These are phyloP conservation scores for Claviceps spartinae DNA, from an alignment of 2,329 filamentous ascomycete species.

Conservation along the genomic window DNA sequence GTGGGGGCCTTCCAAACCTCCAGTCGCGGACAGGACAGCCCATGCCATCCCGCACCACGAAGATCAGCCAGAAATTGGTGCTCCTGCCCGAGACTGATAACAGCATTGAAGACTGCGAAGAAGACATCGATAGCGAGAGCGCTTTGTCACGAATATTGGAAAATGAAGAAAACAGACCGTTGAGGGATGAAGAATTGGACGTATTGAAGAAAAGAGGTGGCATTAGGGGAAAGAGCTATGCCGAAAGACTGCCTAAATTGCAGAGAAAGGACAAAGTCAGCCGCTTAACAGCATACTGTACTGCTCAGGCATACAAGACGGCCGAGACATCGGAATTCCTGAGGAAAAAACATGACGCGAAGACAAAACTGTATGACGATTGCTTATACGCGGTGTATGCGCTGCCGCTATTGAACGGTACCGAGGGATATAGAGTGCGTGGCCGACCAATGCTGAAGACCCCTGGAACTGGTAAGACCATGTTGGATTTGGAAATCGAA, in stretches of 20 bases:
- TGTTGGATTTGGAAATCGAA: slow-evolving; percentile 92
- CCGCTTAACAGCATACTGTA: slow-evolving; percentile 89
- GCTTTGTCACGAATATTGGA: slow-evolving; percentile 26
- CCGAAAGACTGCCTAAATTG: slow-evolving; percentile 80
- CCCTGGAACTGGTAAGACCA: slow-evolving; percentile 74
- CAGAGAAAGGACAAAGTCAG: slow-evolving; percentile 78
- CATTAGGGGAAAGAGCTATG: slow-evolving; percentile 72
- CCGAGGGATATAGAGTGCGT: slow-evolving; percentile 73
- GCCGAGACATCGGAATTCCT: slow-evolving; percentile 80
- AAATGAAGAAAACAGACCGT: slow-evolving; percentile 48
- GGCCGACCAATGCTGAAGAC: slow-evolving; percentile 88
- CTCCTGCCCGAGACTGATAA: slow-evolving; percentile 69
- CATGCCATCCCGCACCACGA: slow-evolving; percentile 76
- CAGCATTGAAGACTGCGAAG: slow-evolving; percentile 41
- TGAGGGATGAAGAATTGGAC: slow-evolving; percentile 55
- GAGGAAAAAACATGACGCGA: slow-evolving; percentile 72
- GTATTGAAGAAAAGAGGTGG: slow-evolving; percentile 48
- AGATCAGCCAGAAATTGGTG: slow-evolving; percentile 94
- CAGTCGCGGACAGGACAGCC: slow-evolving; percentile 37
- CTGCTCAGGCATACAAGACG: slow-evolving; percentile 84
- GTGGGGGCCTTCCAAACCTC: slow-evolving; percentile 26
- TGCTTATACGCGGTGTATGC: slow-evolving; percentile 95
- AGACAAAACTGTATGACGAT: slow-evolving; percentile 95
- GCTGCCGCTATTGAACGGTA: slow-evolving; percentile 71
- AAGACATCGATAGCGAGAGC: slow-evolving; percentile 38